These are phyloP conservation scores for Umbilicaria muhlenbergii DNA, from an alignment of 495 filamentous ascomycete species.

Conservation along the genomic window DNA sequence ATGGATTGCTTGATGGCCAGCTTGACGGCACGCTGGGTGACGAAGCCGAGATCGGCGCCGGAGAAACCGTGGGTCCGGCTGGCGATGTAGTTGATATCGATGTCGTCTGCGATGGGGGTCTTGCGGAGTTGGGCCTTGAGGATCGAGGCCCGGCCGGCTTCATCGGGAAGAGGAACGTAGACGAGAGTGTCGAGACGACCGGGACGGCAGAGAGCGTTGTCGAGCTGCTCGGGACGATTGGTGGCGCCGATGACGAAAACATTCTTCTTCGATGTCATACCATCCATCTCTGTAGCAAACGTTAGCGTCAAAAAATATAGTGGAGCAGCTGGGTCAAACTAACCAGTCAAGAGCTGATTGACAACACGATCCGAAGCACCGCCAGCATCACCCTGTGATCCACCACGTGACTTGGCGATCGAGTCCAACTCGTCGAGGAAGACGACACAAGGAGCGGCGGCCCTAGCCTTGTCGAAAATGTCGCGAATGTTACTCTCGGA, in stretches of 20 bases:
- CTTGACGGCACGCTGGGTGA: slow-evolving; percentile 97
- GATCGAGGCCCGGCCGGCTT: slow-evolving; percentile 71
- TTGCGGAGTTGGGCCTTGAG: slow-evolving; percentile 95
- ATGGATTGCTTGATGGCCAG: slow-evolving; percentile 99
- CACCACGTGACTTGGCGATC: slow-evolving; percentile 98
- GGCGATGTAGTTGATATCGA: slow-evolving; percentile 82
- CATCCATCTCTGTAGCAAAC: slow-evolving; percentile 72
- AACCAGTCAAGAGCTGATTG: slow-evolving; percentile 96
- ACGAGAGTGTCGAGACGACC: slow-evolving; percentile 97
- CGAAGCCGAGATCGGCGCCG: slow-evolving; percentile 97
- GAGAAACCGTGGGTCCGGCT: slow-evolving; percentile 98
- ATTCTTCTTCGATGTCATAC: slow-evolving; percentile 99
- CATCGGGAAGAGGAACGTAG: slow-evolving; percentile 92
- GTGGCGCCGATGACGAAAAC: slow-evolving; percentile 99
- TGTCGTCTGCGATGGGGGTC: slow-evolving; percentile 78
- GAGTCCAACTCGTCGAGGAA: slow-evolving; percentile 99
- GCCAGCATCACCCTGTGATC: slow-evolving; percentile 90
- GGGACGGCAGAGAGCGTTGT: slow-evolving; percentile 92
- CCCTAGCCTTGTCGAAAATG: slow-evolving; percentile 98
- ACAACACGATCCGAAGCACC: slow-evolving; percentile 98
- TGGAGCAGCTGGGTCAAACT: slow-evolving; percentile 19
- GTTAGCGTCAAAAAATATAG: slow-evolving; percentile 26
- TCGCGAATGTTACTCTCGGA: slow-evolving; percentile 99
- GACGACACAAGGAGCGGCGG: slow-evolving; percentile 94
- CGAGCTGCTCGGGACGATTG: slow-evolving; percentile 95